Evolutionary conservation across 2,329 filamentous ascomycete genomes (phyloP).

Genomic region (Aspergillus tanneri): DNA sequence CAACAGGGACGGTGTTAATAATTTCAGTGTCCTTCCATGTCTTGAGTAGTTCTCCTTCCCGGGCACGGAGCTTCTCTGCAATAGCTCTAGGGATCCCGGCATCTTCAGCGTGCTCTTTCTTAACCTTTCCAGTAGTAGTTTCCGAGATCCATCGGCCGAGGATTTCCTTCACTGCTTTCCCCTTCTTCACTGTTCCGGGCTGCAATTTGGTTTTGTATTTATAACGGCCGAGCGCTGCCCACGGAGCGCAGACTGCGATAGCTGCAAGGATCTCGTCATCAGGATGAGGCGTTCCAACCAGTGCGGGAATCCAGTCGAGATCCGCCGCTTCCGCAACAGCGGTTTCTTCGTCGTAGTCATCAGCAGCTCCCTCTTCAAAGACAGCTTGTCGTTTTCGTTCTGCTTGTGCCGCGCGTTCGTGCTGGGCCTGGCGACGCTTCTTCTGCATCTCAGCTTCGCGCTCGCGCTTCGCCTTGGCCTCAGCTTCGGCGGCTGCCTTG

Average conservation of each 20-base stretch:
- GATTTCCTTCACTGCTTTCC: slow-evolving; percentile 89
- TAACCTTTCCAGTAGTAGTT: slow-evolving; percentile 48
- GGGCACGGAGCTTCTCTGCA: slow-evolving; percentile 75
- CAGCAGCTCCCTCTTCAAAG: slow-evolving; percentile 66
- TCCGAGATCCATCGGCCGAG: slow-evolving; percentile 75
- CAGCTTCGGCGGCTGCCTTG: slow-evolving; percentile 60
- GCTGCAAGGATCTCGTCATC: slow-evolving; percentile 72
- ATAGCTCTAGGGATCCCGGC: slow-evolving; percentile 50
- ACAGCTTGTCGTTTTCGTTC: slow-evolving; percentile 67
- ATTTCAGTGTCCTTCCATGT: slow-evolving; percentile 78
- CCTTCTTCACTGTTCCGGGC: slow-evolving; percentile 85
- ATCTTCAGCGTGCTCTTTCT: slow-evolving; percentile 59
- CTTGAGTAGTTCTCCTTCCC: slow-evolving; percentile 82
- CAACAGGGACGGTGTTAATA: slow-evolving; percentile 75
- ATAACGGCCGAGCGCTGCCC: slow-evolving; percentile 63
- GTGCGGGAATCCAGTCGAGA: slow-evolving; percentile 59
- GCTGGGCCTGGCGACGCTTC: slow-evolving; percentile 75
- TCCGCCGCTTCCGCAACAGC: slow-evolving; percentile 48
- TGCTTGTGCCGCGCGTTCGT: slow-evolving; percentile 68
- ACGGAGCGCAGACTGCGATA: slow-evolving; percentile 63
- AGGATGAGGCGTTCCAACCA: slow-evolving; percentile 73
- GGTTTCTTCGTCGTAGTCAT: slow-evolving; percentile 58
- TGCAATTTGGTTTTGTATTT: slow-evolving; percentile 97
- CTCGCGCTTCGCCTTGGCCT: slow-evolving; percentile 66
- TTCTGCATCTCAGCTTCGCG: slow-evolving; percentile 69